Evolutionary conservation across 2,329 filamentous ascomycete genomes (phyloP).

Genomic region (Pseudogymnoascus destructans): DNA sequence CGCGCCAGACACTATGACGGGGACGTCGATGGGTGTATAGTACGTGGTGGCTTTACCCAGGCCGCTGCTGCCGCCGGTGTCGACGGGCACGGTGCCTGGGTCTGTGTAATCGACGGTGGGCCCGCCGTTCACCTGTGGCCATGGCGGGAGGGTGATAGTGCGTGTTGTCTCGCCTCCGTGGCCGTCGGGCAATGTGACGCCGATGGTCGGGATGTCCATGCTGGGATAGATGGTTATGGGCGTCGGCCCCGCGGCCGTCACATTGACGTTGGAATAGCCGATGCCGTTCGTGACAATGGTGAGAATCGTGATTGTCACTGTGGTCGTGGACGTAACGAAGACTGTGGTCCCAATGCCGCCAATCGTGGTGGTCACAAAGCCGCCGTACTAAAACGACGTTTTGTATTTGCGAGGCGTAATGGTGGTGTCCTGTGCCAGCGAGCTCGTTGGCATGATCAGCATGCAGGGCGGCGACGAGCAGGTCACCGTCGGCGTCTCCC

Average conservation of each 20-base stretch:
- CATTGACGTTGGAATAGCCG: neutral
- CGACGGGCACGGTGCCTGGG: conserved; percentile 8
- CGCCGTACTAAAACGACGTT: conserved; percentile 16
- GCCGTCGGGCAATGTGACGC: conserved; percentile 15
- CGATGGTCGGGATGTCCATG: conserved; percentile 12
- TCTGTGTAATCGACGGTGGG: conserved; percentile 4
- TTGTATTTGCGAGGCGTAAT: conserved; percentile 16
- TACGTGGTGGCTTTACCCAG: neutral
- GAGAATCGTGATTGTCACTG: neutral
- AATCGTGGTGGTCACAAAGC: neutral
- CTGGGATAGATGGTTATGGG: conserved; percentile 14
- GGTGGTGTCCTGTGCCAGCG: conserved; percentile 12
- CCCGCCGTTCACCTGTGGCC: conserved; percentile 15
- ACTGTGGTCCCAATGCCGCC: neutral
- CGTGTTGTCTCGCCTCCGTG: conserved; percentile 14
- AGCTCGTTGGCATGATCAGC: conserved; percentile 20
- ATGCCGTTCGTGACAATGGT: neutral
- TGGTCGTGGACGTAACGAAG: neutral
- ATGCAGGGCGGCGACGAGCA: conserved; percentile 16
- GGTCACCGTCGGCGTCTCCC: conserved; percentile 10
- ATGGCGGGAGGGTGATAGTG: conserved; percentile 16
- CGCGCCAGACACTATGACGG: conserved; percentile 11
- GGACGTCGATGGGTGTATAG: neutral
- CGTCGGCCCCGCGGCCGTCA: neutral
- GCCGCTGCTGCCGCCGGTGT: neutral